Evolutionary conservation across 2,329 filamentous ascomycete species (phyloP).

Genomic region (Venturiaceae sp.): DNA sequence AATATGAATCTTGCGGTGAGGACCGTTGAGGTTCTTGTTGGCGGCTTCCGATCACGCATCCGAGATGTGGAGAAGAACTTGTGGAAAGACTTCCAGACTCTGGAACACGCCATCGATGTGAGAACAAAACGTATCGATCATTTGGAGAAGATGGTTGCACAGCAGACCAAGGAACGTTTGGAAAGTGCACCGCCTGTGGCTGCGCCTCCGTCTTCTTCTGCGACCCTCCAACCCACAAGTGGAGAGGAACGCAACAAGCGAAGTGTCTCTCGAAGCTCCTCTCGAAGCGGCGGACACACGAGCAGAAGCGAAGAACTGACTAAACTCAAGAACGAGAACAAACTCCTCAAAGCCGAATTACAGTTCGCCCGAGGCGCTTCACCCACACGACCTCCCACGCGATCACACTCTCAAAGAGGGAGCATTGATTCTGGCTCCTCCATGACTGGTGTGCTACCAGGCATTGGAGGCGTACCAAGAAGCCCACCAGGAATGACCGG

Average conservation of each 20-base stretch:
- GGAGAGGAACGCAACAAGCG: not conserved
- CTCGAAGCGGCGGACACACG: conserved; percentile 12
- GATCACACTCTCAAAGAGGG: conserved; percentile 8
- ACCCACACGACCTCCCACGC: conserved; percentile 16
- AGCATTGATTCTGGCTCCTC: conserved; percentile 15
- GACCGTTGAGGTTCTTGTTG: conserved; percentile 71
- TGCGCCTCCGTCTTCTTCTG: conserved; percentile 12
- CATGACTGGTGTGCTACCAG: not conserved
- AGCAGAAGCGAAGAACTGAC: conserved; percentile 42
- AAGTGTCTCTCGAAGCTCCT: conserved; percentile 23
- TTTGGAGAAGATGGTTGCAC: conserved; percentile 64
- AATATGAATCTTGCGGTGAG: conserved; percentile 83
- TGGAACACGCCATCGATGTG: conserved; percentile 72
- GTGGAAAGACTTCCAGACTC: conserved; percentile 79
- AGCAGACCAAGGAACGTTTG: conserved; percentile 36
- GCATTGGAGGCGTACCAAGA: conserved; percentile 3
- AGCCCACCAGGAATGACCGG: not conserved
- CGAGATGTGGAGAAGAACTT: conserved; percentile 80
- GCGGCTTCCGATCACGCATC: conserved; percentile 69
- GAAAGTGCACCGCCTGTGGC: conserved; percentile 20
- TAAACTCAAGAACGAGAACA: conserved; percentile 51
- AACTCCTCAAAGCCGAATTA: conserved; percentile 50
- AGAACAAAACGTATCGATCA: conserved; percentile 80
- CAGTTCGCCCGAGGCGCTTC: conserved; percentile 49
- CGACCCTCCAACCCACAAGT: conserved; percentile 12